A percentile compares a stretch with the other conserved stretches of the same genome.
Conservation (phyloP, 148 eudicot species). For the Persicaria maculosa region DNA sequence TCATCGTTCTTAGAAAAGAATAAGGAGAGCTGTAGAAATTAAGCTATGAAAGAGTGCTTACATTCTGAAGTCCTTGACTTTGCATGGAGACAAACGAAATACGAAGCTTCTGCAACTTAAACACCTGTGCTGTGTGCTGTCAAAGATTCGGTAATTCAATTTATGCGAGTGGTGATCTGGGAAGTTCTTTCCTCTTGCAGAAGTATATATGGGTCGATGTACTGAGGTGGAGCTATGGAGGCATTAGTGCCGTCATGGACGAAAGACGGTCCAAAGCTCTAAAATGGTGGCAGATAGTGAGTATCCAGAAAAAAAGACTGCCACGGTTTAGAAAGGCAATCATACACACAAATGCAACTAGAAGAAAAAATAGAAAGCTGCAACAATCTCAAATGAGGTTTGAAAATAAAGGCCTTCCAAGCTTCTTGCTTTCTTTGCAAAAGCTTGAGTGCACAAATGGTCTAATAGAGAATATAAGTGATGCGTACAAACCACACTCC, state of each 20-base stretch:
- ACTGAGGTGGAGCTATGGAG: constrained; percentile 41
- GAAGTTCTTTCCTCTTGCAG: constrained; percentile 73
- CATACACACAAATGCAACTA: too few relatives aligned
- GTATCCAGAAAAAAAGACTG: not conserved
- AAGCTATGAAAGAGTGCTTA: not conserved
- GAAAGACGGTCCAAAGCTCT: constrained; percentile 82
- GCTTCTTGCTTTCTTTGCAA: too few relatives aligned
- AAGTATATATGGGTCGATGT: constrained; percentile 75
- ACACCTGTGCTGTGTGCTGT: not conserved
- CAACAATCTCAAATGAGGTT: too few relatives aligned
- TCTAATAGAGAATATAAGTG: too few relatives aligned
- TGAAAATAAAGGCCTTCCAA: not conserved
- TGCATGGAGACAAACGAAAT: not conserved
- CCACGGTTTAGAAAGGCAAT: too few relatives aligned
- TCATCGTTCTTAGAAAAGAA: constrained; percentile 6
- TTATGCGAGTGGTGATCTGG: constrained; percentile 27
- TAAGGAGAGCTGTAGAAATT: not conserved
- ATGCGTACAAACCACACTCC: too few relatives aligned
- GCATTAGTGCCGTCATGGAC: constrained; percentile 50
- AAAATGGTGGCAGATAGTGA: constrained; percentile 17
- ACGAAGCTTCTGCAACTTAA: constrained; percentile 7
- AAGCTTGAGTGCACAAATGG: too few relatives aligned
- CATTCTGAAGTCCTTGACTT: constrained; percentile 2
- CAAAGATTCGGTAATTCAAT: not conserved
- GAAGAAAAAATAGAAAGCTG: too few relatives aligned